Percentiles rank a stretch among this genome's conserved stretches.
Conservation (phyloP, 352 stramenopile species). For the Globisporangium recalcitrans region DNA sequence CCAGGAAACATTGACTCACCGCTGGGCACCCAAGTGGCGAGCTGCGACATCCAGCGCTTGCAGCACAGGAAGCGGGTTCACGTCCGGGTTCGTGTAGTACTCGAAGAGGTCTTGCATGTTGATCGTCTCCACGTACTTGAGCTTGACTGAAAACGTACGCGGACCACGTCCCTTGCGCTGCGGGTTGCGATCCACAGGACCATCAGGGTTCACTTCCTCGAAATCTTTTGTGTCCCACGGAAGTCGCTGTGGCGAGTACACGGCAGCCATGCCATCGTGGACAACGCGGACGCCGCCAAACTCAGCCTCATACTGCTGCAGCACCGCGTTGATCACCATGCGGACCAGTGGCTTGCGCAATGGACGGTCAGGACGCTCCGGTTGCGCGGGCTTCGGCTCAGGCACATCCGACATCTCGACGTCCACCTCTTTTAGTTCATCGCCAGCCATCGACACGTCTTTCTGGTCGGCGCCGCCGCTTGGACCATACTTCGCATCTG, state of each 20-base stretch:
- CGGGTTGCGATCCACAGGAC: background rate
- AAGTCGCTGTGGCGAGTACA: background rate
- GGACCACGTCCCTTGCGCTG: background rate
- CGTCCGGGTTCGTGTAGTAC: background rate
- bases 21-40: background rate
- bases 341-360: background rate
- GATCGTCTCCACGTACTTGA: background rate
- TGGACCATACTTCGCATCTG: background rate
- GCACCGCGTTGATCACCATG: background rate
- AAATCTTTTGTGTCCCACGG: slow-evolving; percentile 1
- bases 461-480: background rate
- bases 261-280: background rate
- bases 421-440: background rate
- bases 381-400: background rate
- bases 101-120: slow-evolving; percentile 1
- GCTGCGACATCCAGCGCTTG: background rate
- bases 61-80: background rate
- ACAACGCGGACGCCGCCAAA: background rate
- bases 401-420: background rate
- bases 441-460: background rate
- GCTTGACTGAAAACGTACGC: background rate
- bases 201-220: background rate
- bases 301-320: background rate
- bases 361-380: background rate
- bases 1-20: background rate